Base-by-base conservation (phyloP, 306 rosid species). In the Prunus dulcis region DNA sequence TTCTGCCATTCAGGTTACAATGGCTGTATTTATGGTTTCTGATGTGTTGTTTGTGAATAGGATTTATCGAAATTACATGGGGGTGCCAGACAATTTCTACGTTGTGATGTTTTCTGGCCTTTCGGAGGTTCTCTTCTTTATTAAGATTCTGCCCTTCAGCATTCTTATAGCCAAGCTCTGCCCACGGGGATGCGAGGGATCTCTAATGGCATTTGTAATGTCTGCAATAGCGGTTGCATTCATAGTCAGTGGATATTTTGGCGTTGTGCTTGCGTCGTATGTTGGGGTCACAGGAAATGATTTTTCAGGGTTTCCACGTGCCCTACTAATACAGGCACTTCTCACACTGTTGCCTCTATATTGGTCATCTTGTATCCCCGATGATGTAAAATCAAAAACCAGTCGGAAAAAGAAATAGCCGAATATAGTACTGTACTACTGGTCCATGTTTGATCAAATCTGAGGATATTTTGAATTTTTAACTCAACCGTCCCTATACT, bases 161-260 rank as follows among this genome's bases (percentile, higher is more conserved):
- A 84, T 92, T 49, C 84, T 90, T 68, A 81, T 95, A 30, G 92
- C 97, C 0, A 90, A 84, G 63, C 71, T 92, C 56, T 90, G 97
- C 87, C 97, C 97, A 17, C 79, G 85, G 30, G 99, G 97, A 4
- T 95, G 99, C 45, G 99, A 92, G 72, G 99, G 99, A 43, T 90
- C 99, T 61, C 69, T 95, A 50, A 90, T 95, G 99, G 99, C 99
- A 4, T 90, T 95, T 69, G 92, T 89, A 12, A 89, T 88, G 92
- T 90, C 97, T 46, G 91, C 85, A 3, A 58, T 92, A 2, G 96
- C 99, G 6, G 80, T 92, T 49, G 86, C 97, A 2, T 83, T 92
- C 64, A 90, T 95, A 57, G 87, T 84, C 64, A 92, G 98, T 50
- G 98, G 98, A 81, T 92, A 86, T 77, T 84, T 95, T 25, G 97